Evolutionary conservation across 148 eudicot species (phyloP).

Genomic region (Rhododendron griersonianum): DNA sequence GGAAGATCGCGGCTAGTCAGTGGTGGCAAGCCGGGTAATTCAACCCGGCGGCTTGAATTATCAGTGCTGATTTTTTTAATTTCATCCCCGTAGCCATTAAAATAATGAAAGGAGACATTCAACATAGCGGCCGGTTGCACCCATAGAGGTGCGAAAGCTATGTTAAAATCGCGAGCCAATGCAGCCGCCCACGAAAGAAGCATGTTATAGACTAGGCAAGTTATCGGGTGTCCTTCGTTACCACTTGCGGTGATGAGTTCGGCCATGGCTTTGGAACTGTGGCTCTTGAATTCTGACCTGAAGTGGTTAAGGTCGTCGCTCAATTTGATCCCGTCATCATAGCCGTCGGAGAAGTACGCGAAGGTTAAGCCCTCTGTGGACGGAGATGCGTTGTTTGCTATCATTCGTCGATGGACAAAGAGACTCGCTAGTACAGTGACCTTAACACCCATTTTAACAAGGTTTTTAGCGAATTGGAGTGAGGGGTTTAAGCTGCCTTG

Average conservation of each 20-base stretch:
- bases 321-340: conserved; percentile 23
- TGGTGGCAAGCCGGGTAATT: conserved; percentile 27
- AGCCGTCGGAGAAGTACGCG: conserved; percentile 32
- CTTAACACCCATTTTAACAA: conserved; percentile 18
- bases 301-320: background rate
- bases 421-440: conserved; percentile 36
- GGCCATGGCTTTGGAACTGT: conserved; percentile 10
- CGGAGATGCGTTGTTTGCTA: background rate
- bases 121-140: conserved; percentile 31
- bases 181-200: conserved; percentile 36
- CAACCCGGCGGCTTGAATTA: conserved; percentile 3
- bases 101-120: conserved; percentile 29
- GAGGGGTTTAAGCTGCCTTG: conserved; percentile 55
- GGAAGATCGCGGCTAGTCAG: conserved; percentile 28
- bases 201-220: conserved; percentile 28
- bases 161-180: conserved; percentile 31
- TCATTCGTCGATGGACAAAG: conserved; percentile 12
- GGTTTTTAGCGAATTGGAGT: conserved; percentile 42
- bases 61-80: background rate
- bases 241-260: conserved; percentile 8
- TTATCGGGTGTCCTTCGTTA: conserved; percentile 19
- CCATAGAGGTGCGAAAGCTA: conserved; percentile 28
- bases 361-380: conserved; percentile 16
- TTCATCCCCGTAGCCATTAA: conserved; percentile 14
- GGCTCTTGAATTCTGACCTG: conserved; percentile 17